Conservation (phyloP, 2,329 filamentous ascomycete genomes). For the Claviceps spartinae region DNA sequence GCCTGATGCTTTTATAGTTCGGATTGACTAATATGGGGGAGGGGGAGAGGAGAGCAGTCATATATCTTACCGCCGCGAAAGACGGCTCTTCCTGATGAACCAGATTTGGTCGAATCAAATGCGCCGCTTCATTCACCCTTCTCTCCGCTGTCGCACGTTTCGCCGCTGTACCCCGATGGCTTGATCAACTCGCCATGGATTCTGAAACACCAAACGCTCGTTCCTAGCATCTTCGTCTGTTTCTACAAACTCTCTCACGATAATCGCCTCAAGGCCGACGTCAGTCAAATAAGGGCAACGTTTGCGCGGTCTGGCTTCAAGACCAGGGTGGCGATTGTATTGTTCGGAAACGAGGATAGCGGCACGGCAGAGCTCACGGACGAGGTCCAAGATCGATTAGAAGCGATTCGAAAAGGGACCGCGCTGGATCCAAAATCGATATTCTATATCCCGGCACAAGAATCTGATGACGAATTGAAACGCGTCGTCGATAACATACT, state of each 20-base stretch:
- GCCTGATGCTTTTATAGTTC: neutral
- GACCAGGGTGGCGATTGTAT: constrained; percentile 59
- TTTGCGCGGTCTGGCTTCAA: constrained; percentile 61
- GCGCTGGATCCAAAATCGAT: constrained; percentile 73
- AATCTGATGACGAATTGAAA: constrained; percentile 56
- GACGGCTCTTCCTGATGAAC: constrained; percentile 37
- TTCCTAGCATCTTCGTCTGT: constrained; percentile 68
- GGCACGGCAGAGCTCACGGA: constrained; percentile 42
- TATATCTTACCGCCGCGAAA: constrained; percentile 44
- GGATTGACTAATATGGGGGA: constrained; percentile 13
- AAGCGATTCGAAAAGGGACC: constrained; percentile 65
- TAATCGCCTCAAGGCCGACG: constrained; percentile 76
- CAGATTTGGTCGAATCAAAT: constrained; percentile 32
- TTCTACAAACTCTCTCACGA: constrained; percentile 74
- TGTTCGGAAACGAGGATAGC: constrained; percentile 19
- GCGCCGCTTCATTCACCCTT: constrained; percentile 75
- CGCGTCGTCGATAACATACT: constrained; percentile 64
- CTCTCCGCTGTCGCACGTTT: constrained; percentile 75
- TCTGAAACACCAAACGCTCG: constrained; percentile 71
- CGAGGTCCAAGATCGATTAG: constrained; percentile 53
- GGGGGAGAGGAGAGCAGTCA: constrained; percentile 24
- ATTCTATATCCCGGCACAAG: constrained; percentile 68
- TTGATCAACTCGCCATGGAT: constrained; percentile 73
- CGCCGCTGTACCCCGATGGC: constrained; percentile 78
- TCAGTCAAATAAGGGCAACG: constrained; percentile 60